These are phyloP conservation scores for Kalmanozyma brasiliensis DNA, from an alignment of 1,284 basidiomycete genomes.

Conservation along the genomic window DNA sequence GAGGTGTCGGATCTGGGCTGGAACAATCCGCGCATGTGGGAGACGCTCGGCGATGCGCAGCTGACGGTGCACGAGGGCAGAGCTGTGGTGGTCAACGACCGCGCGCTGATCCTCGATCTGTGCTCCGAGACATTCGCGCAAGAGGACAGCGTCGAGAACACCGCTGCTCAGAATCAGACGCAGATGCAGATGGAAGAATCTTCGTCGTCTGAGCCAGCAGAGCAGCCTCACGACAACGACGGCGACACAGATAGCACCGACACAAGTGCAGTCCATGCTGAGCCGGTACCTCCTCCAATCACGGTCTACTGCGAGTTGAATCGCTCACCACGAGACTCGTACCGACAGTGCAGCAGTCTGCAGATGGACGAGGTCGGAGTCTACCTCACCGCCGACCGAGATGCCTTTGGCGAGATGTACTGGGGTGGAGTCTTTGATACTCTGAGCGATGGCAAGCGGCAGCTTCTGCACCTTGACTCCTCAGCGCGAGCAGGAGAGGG, in stretches of 20 bases:
- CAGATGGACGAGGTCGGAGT: slow-evolving; percentile 42
- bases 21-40: slow-evolving; percentile 38
- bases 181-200: not conserved
- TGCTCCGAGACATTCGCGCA: not conserved
- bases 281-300: slow-evolving; percentile 4
- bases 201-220: not conserved
- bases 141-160: not conserved
- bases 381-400: slow-evolving; percentile 17
- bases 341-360: slow-evolving; percentile 32
- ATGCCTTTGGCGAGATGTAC: slow-evolving; percentile 1
- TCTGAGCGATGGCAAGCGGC: slow-evolving; percentile 2
- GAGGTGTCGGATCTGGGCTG: slow-evolving; percentile 17
- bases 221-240: not conserved
- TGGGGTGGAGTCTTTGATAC: slow-evolving; percentile 2
- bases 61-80: slow-evolving; percentile 49
- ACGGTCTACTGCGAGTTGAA: slow-evolving; percentile 16
- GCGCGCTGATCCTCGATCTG: slow-evolving; percentile 18
- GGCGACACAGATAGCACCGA: not conserved
- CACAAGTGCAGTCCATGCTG: not conserved
- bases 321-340: slow-evolving; percentile 1
- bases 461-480: slow-evolving; percentile 28
- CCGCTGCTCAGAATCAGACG: no score
- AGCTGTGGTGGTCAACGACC: slow-evolving; percentile 36
- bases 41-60: slow-evolving; percentile 25
- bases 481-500: slow-evolving; percentile 11